Percentiles rank a stretch among this genome's conserved stretches.
These are phyloP conservation scores for Fusarium goolgardi DNA, from an alignment of 2,329 filamentous ascomycete genomes.

Conservation along the genomic window DNA sequence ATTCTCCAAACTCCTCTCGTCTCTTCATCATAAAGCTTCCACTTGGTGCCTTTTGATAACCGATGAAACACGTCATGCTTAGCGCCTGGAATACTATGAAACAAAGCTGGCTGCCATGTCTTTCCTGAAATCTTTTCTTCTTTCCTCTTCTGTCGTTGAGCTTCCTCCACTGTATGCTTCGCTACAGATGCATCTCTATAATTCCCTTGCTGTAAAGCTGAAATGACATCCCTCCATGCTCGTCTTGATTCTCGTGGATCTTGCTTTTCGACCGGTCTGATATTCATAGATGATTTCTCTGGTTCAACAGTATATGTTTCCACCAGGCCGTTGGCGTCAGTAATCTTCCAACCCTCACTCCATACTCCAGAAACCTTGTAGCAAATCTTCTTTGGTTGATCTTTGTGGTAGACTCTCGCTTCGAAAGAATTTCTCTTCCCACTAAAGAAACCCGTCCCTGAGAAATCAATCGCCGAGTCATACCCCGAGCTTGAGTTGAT, in stretches of 20 bases:
- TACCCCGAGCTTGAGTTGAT: conserved; percentile 60
- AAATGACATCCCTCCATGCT: conserved; percentile 83
- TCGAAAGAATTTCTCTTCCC: conserved; percentile 57
- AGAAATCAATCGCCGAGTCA: conserved; percentile 60
- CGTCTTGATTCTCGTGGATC: conserved; percentile 82
- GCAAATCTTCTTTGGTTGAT: conserved; percentile 43
- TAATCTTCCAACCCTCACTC: conserved; percentile 41
- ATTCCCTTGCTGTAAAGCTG: conserved; percentile 77
- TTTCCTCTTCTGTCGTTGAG: conserved; percentile 79
- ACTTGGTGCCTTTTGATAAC: conserved; percentile 21
- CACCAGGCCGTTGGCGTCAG: conserved; percentile 50
- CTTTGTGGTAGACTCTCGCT: conserved; percentile 56
- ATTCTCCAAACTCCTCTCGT: conserved; percentile 39
- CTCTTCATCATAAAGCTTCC: conserved; percentile 23
- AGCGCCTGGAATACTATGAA: conserved; percentile 4
- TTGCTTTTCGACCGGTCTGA: conserved; percentile 68
- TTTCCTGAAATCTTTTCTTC: conserved; percentile 66
- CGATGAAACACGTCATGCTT: conserved; percentile 26
- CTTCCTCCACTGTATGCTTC: conserved; percentile 85
- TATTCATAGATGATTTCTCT: conserved; percentile 43
- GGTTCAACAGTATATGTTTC: conserved; percentile 54
- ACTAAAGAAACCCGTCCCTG: conserved; percentile 57
- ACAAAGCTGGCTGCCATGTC: conserved; percentile 37
- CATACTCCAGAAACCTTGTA: conserved; percentile 37
- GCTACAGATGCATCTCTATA: conserved; percentile 77